Base-by-base conservation (phyloP, 1,284 basidiomycete genomes). In the Coriolopsis trogii region DNA sequence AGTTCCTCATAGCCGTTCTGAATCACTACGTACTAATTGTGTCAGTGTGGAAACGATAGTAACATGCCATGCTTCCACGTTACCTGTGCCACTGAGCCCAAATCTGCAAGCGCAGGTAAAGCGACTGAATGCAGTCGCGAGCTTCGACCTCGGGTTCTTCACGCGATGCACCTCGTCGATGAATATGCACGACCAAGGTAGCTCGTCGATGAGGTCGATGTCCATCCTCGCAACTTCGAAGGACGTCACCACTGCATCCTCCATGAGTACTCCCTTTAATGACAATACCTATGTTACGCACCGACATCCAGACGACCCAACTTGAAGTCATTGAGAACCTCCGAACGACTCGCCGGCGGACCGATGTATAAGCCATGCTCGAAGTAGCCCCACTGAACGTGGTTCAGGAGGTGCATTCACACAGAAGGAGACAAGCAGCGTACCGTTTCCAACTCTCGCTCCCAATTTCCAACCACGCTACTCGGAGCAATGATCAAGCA, bases 1-100 rank as follows among this genome's bases (percentile, higher is more conserved):
- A 95, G 72, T 66, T 95, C 93, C 37, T 82, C 78, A 61, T 93
- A 92, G 0, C 82, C 81, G 60, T 95, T 95, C 64, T 95, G 93
- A 31, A 95, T 92, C 0, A 90, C 85, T 7, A 87, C 90, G 9
- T 84, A 90, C 7, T 3, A 6, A 3, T 26, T 6, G 13, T 13
- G 12, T 29, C n/a, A 31, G 16, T 5, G 12, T 26, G 16, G 24
- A n/a, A 26, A 1, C 18, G 0, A 21, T 2, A 33, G 2, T 41
- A 26, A 24, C 3, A 25, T 2, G 10, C 7, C 25, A 39, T 21
- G 21, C 20, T 13, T n/a, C 3, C 15, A 20, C 21, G 23, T n/a
- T 33, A 65, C 65, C 64, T 39, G 67, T 67, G 1, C 92, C 89
- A 9, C 90, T 93, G 39, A 95, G 72, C 1, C 90, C 92, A 61